These are phyloP conservation scores for Knoxdaviesia proteae DNA, from an alignment of 2,329 filamentous ascomycete genomes.

Conservation along the genomic window DNA sequence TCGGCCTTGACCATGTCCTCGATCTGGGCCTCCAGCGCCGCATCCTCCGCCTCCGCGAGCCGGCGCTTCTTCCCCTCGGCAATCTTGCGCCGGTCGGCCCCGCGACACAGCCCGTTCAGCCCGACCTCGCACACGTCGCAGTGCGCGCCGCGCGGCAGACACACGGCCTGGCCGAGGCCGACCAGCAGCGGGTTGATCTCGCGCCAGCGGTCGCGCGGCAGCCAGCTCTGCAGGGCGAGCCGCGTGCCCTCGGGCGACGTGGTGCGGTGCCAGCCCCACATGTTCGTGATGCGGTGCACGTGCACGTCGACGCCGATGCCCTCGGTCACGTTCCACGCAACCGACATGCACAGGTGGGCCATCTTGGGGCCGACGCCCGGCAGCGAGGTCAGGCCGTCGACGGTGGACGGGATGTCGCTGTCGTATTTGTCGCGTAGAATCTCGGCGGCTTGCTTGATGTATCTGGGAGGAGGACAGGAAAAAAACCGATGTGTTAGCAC, in stretches of 20 bases:
- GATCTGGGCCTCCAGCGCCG: slow-evolving; percentile 9
- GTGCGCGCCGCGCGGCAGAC: slow-evolving; percentile 54
- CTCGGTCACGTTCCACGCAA: slow-evolving; percentile 39
- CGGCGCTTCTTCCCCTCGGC: slow-evolving; percentile 30
- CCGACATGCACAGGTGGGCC: slow-evolving; percentile 72
- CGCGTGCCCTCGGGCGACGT: slow-evolving; percentile 68
- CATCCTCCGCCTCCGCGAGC: slow-evolving; percentile 6
- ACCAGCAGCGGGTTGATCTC: slow-evolving; percentile 84
- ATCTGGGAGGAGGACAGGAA: slow-evolving; percentile 12
- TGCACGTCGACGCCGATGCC: slow-evolving; percentile 91
- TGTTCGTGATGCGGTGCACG: slow-evolving; percentile 82
- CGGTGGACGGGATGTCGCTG: slow-evolving; percentile 62
- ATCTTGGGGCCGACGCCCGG: slow-evolving; percentile 90
- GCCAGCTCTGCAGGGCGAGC: slow-evolving; percentile 54
- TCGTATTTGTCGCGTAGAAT: slow-evolving; percentile 50
- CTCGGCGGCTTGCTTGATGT: slow-evolving; percentile 52
- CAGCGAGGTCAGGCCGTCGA: slow-evolving; percentile 53
- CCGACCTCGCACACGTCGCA: slow-evolving; percentile 80
- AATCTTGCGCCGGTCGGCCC: slow-evolving; percentile 45
- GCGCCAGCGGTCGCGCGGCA: slow-evolving; percentile 70
- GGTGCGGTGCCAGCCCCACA: slow-evolving; percentile 81
- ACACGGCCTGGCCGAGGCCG: slow-evolving; percentile 72
- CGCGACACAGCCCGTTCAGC: slow-evolving; percentile 52
- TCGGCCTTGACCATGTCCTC: slow-evolving; percentile 8
- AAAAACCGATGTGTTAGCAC: background rate